Evolutionary conservation across 805 yeast species (phyloP), one percentile per base, ranked within the genome.

Genomic region (Candida caryicola): DNA sequence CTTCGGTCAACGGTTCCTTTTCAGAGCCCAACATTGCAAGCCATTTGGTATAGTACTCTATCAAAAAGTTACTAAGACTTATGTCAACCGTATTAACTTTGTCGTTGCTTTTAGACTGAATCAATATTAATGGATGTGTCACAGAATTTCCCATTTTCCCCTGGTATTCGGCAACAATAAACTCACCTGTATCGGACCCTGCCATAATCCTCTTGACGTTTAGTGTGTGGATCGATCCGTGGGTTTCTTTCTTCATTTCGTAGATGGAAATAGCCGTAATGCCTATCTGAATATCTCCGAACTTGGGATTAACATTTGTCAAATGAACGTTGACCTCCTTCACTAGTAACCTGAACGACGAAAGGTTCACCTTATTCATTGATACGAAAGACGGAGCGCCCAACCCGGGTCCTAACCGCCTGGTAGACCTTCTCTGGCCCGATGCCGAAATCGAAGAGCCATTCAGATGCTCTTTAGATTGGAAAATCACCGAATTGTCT

Each of bases 41-140:
- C 84, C 90, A 77, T 17, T 63, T 58, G 0, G 89, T 77, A 47
- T 79, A 74, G 47, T 84, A 85, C 29, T 80, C 77, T 2, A 82
- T 5, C 4, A 62, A 46, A 9, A 76, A 37, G 41, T 80, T 77
- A 25, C 75, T 64, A 16, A 82, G 44, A 31, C 68, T 63, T 2
- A 79, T 47, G 18, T 71, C 75, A 4, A 71, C 36, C 2, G 54
- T 55, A 8, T 63, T 60, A 4, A 60, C 61, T 7, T 60, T 56
- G 9, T 62, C 64, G n/a, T 27, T 30, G 4, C 40, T 35, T 40
- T 51, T 55, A 14, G 43, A 33, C 6, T 39, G 49, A 13, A 63
- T 40, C 14, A 58, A 36, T 5, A 62, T 39, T 45, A 59, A 44
- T 0, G 70, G 69, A 17, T 34, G 33, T 5, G 39, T 32, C 9